A percentile compares a stretch with the other conserved stretches of the same genome.
Evolutionary conservation across 768 basidiomycete species (phyloP).

Genomic region (Phaeotremella skinneri): DNA sequence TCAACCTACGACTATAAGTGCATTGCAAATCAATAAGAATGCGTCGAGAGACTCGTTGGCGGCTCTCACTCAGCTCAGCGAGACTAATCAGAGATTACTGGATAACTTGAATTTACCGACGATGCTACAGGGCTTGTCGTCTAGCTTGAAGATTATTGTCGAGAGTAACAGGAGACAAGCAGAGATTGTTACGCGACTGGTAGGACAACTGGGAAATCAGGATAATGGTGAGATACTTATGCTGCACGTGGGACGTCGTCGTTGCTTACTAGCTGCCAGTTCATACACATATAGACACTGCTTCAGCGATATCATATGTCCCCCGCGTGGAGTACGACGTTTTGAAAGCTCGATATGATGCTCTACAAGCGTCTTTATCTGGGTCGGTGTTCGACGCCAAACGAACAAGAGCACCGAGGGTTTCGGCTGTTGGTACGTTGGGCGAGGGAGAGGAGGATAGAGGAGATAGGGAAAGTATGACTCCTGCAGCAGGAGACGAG

Average conservation of each 20-base stretch:
- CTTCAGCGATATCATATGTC: slow-evolving; percentile 13
- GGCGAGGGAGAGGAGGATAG: slow-evolving; percentile 5
- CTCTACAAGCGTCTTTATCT: slow-evolving; percentile 6
- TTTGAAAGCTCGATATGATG: slow-evolving; percentile 34
- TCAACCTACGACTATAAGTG: neutral
- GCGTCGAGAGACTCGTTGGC: neutral
- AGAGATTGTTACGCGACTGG: slow-evolving; percentile 24
- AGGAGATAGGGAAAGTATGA: neutral
- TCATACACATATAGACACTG: slow-evolving; percentile 15
- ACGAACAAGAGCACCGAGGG: neutral
- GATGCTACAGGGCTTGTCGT: slow-evolving; percentile 18
- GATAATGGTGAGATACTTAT: slow-evolving; percentile 1
- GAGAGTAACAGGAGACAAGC: slow-evolving; percentile 23
- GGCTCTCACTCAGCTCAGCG: slow-evolving; percentile 11
- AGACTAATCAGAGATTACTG: slow-evolving; percentile 15
- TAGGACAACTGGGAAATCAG: slow-evolving; percentile 3
- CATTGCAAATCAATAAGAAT: neutral
- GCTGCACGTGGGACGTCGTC: neutral
- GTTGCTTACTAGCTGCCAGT: neutral
- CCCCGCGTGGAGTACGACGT: slow-evolving; percentile 30
- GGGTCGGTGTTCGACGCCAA: neutral
- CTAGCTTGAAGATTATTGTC: slow-evolving; percentile 18
- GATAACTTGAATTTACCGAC: slow-evolving; percentile 23
- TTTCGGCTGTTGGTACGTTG: neutral
- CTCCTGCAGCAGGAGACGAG: neutral